Base-by-base conservation (phyloP, 306 rosid genomes). In the Prinsepia uniflora region DNA sequence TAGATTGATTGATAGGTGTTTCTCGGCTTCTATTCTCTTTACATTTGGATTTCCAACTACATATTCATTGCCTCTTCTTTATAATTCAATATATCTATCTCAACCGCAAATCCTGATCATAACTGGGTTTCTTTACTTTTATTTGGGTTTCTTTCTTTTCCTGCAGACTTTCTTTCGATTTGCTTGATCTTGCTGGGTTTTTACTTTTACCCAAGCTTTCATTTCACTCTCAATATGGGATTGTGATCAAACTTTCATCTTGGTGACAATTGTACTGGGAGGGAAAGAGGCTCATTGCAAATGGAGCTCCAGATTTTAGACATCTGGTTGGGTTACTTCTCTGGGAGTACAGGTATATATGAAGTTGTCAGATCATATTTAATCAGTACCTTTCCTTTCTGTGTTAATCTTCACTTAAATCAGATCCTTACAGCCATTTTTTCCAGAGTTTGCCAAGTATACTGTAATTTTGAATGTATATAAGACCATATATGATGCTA, bases 221-320 rank as follows among this genome's bases (percentile, higher is more conserved):
- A 0, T 47, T 77, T 74, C 42, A 54, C 53, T 24, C 75, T 82
- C 52, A 74, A 76, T 72, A 78, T 79, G 68, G 85, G 68, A 56
- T 80, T 90, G 85, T 72, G 83, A 73, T 85, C 74, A 79, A 72
- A 72, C 36, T 76, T 79, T 70, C 65, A 65, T 75, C 63, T 80
- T 45, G 59, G 57, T 66, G 77, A 63, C 48, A 75, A 49, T 59
- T 74, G 84, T 82, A 62, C 56, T 81, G 22, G 36, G 36, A 30
- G 36, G 36, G 36, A 30, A 30, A 67, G 83, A 81, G 76, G 45
- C 74, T 78, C 75, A 49, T 75, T 78, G 85, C 86, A 91, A 86
- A 88, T 88, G 96, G 81, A 79, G 87, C 85, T 78, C 70, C 46
- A 84, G 52, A 66, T 85, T 68, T 75, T 78, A 72, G 77, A 84